These are phyloP conservation scores for Clathrus columnatus DNA, from an alignment of 768 basidiomycete species.

Conservation along the genomic window DNA sequence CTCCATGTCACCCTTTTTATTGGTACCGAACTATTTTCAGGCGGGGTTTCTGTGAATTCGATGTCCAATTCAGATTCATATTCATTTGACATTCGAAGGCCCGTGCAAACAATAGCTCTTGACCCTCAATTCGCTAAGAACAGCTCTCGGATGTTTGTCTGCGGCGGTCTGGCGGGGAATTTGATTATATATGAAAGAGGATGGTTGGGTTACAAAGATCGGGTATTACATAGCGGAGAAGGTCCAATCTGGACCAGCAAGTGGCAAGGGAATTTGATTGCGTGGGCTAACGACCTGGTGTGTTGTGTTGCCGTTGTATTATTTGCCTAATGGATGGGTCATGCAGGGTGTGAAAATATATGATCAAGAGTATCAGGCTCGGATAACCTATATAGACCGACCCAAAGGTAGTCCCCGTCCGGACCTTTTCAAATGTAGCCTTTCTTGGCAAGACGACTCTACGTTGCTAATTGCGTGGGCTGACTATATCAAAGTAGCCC, in stretches of 20 bases:
- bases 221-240: constrained; percentile 70
- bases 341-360: constrained; percentile 87
- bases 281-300: constrained; percentile 93
- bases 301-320: constrained; percentile 19
- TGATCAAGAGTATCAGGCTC: constrained; percentile 66
- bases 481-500: constrained; percentile 83
- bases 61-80: constrained; percentile 72
- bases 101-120: constrained; percentile 81
- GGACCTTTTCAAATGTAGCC: constrained; percentile 87
- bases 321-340: neutral
- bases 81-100: constrained; percentile 83
- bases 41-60: constrained; percentile 85
- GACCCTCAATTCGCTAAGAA: constrained; percentile 86
- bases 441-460: constrained; percentile 88
- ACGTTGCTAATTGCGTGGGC: constrained; percentile 93
- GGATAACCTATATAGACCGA: constrained; percentile 81
- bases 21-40: constrained; percentile 5
- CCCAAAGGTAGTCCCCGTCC: constrained; percentile 77
- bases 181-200: constrained; percentile 89
- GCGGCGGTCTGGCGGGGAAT: constrained; percentile 85
- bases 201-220: constrained; percentile 94
- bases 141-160: constrained; percentile 70
- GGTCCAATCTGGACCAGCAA: constrained; percentile 90
- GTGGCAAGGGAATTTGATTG: constrained; percentile 82
- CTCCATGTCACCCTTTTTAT: neutral